Evolutionary conservation across 2,329 filamentous ascomycete genomes (phyloP), one percentile per base, ranked within the genome.

Genomic region (Monosporascus cannonballus): DNA sequence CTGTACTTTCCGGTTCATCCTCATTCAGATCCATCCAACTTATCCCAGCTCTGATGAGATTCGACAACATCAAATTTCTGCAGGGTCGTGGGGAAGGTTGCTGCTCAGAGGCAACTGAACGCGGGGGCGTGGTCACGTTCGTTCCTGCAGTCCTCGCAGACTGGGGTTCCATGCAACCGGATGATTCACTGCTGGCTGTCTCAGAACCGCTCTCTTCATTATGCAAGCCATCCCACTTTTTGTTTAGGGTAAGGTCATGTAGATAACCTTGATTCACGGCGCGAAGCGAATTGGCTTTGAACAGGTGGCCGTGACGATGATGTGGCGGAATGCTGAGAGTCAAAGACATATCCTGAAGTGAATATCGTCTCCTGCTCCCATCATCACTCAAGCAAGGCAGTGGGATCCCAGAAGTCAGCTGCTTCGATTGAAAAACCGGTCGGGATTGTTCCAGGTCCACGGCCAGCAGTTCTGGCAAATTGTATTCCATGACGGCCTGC

Each of bases 391-490:
- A 61, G 3, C 65, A 62, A 37, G 64, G 65, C 11, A 67, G 64
- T 1, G 80, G 79, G 8, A 69, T 61, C 8, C 79, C 79, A 22
- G 78, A 74, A 6, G 79, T 79, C 73, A 82, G 76, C 53, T 74
- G 76, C 61, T 69, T 78, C 15, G 77, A 71, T 25, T 67, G 67
- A 52, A 82, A 83, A 25, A 79, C 62, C 9, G 70, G 66, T 49
- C 69, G 69, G 18, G 76, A 80, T 22, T 71, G 61, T 60, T 80
- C 76, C 46, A 83, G 67, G 56, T 84, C 79, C 54, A 71, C 73
- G 6, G 74, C 80, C n/a, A 84, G 68, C 39, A 81, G 59, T 64
- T 84, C 81, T 2, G 80, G 77, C 18, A 84, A 68, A 64, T 76
- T 83, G 62, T 73, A 74, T 48, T 67, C 68, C 60, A 64, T 67